Evolutionary conservation across 108 stramenopile species (phyloP).

Genomic region (Pseudonitzschia pungens): DNA sequence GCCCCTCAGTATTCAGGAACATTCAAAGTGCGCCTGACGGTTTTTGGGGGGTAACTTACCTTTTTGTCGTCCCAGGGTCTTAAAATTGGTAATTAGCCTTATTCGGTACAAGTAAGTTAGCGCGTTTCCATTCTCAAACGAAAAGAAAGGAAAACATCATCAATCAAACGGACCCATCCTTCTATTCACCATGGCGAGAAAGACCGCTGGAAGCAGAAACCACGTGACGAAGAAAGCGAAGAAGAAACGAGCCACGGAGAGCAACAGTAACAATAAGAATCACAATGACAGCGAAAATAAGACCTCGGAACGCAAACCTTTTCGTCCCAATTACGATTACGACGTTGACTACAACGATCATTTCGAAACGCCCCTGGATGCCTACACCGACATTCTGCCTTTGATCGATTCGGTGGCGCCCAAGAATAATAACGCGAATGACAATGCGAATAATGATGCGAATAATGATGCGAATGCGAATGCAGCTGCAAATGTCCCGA

Average conservation of each 20-base stretch:
- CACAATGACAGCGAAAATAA: not conserved
- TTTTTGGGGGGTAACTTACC: no score
- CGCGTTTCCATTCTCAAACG: no score
- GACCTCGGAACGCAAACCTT: conserved; percentile 1
- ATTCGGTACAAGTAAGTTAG: no score
- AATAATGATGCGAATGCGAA: conserved; percentile 19
- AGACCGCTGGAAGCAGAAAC: no score
- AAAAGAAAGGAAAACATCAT: no score
- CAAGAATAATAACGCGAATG: conserved; percentile 10
- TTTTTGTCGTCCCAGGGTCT: no score
- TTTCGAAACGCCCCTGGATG: conserved; percentile 70
- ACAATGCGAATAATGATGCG: conserved; percentile 24
- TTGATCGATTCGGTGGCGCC: conserved; percentile 34
- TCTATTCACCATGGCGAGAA: no score
- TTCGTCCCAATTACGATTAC: conserved; percentile 33
- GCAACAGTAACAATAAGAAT: not conserved
- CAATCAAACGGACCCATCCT: no score
- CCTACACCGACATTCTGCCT: conserved; percentile 61
- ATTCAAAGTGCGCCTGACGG: no score
- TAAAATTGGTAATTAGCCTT: no score
- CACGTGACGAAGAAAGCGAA: not conserved
- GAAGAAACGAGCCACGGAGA: not conserved
- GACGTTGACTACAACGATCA: conserved; percentile 86
- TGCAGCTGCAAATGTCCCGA: no score
- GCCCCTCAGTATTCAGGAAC: no score